Evolutionary conservation across 2,329 filamentous ascomycete species (phyloP).

Genomic region (Pseudofabraea citricarpa): DNA sequence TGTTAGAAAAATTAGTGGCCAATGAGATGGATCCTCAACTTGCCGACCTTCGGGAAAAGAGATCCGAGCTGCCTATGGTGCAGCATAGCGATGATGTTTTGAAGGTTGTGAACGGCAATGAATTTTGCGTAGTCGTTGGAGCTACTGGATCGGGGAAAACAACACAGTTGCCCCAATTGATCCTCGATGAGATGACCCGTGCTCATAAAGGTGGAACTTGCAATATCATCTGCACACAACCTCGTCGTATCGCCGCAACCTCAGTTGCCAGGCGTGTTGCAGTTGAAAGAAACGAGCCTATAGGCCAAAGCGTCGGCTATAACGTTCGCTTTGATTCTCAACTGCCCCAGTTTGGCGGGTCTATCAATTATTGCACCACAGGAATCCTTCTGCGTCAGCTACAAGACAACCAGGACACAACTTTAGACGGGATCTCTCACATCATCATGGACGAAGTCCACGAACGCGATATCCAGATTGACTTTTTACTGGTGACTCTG

Average conservation of each 20-base stretch:
- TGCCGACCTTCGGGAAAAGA: background rate
- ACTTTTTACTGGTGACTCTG: constrained; percentile 84
- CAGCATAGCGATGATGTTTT: constrained; percentile 81
- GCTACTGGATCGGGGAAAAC: constrained; percentile 95
- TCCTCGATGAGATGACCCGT: constrained; percentile 81
- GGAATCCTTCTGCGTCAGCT: constrained; percentile 82
- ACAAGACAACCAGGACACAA: constrained; percentile 72
- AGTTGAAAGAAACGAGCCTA: constrained; percentile 73
- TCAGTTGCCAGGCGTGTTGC: constrained; percentile 89
- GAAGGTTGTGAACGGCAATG: constrained; percentile 69
- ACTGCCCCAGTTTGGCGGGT: constrained; percentile 55
- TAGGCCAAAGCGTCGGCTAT: constrained; percentile 86
- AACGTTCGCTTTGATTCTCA: constrained; percentile 82
- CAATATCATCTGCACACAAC: constrained; percentile 93
- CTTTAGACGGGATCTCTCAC: constrained; percentile 83
- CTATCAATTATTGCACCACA: constrained; percentile 89
- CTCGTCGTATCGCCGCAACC: constrained; percentile 85
- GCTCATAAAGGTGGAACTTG: constrained; percentile 66
- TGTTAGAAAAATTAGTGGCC: background rate
- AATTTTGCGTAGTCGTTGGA: constrained; percentile 91
- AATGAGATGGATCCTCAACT: background rate
- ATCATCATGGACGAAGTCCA: constrained; percentile 94
- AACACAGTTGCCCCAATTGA: constrained; percentile 92
- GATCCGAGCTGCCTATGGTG: constrained; percentile 63
- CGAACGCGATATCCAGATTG: constrained; percentile 86